These are phyloP conservation scores for Pichia californica DNA, from an alignment of 805 yeast genomes.

Conservation along the genomic window DNA sequence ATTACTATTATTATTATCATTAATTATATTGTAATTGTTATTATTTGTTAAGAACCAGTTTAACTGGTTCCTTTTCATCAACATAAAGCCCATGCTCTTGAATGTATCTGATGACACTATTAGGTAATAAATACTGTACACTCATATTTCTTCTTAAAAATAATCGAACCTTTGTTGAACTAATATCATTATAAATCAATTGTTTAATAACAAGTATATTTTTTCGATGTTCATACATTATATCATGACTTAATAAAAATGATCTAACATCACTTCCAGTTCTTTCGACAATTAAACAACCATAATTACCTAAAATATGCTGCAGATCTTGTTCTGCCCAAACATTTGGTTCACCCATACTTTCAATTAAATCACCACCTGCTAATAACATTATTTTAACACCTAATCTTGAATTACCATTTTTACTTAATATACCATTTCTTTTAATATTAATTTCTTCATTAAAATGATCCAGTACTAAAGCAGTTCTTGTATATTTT, in stretches of 20 bases:
- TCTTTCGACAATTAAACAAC: constrained; percentile 93
- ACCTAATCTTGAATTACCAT: constrained; percentile 52
- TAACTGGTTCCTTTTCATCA: constrained; percentile 88
- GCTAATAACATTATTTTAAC: constrained; percentile 94
- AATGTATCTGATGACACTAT: constrained; percentile 88
- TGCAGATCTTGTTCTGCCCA: constrained; percentile 97
- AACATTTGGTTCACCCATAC: constrained; percentile 99
- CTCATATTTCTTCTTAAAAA: constrained; percentile 94
- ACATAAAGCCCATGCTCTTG: constrained; percentile 85
- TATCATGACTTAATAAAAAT: constrained; percentile 86
- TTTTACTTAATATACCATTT: constrained; percentile 63
- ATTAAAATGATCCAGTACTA: constrained; percentile 93
- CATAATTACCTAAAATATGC: constrained; percentile 92
- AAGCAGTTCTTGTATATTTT: constrained; percentile 86
- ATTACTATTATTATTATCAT: too few species aligned
- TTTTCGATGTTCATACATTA: constrained; percentile 93
- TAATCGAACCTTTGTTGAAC: constrained; percentile 88
- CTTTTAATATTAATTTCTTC: constrained; percentile 88
- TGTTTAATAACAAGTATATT: constrained; percentile 93
- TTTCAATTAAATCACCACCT: constrained; percentile 95
- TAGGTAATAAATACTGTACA: constrained; percentile 90
- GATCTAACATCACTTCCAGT: constrained; percentile 95
- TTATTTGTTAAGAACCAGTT: constrained; percentile 55
- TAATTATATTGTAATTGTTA: too few species aligned
- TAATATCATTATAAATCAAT: constrained; percentile 91